Percentiles rank a stretch among this genome's conserved stretches.
Evolutionary conservation across 2,329 filamentous ascomycete species (phyloP).

Genomic region (Alternaria ventricosa): DNA sequence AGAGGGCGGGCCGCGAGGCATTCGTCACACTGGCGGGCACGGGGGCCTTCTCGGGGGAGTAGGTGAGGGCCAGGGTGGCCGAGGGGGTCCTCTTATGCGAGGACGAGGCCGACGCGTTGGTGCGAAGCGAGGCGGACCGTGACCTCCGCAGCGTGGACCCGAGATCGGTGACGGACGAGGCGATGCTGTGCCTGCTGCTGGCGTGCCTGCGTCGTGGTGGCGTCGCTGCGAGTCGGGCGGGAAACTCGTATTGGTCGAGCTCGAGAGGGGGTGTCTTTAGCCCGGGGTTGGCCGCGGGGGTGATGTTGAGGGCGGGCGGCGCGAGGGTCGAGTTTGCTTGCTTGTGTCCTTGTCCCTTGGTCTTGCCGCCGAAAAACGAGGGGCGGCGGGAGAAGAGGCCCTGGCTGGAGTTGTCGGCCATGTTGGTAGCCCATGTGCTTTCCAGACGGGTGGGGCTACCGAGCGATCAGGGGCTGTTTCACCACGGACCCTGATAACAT

Average conservation of each 20-base stretch:
- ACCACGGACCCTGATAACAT: constrained; percentile 5
- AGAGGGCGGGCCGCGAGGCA: constrained; percentile 45
- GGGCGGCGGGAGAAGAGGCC: constrained; percentile 42
- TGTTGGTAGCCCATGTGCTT: constrained; percentile 8
- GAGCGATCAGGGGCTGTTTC: constrained; percentile 23
- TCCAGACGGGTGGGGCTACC: constrained; percentile 11
- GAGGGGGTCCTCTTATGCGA: constrained; percentile 45
- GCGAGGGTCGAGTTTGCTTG: constrained; percentile 4
- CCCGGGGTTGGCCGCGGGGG: constrained; percentile 7
- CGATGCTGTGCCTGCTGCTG: constrained; percentile 44
- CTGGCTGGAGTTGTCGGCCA: constrained; percentile 25
- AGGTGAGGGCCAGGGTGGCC: constrained; percentile 43
- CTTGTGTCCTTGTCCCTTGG: constrained; percentile 18
- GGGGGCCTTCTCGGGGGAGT: constrained; percentile 45
- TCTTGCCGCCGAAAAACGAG: constrained; percentile 39
- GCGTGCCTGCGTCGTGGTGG: constrained; percentile 36
- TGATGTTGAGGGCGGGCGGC: constrained; percentile 12
- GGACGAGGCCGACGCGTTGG: constrained; percentile 44
- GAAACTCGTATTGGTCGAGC: constrained; percentile 30
- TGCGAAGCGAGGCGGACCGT: constrained; percentile 51
- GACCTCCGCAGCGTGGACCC: constrained; percentile 48
- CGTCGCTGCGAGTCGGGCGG: constrained; percentile 26
- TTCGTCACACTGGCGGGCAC: constrained; percentile 22
- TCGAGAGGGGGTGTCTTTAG: constrained; percentile 14
- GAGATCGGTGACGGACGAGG: constrained; percentile 46